Percentiles rank a stretch among this genome's conserved stretches.
Conservation (phyloP, 805 yeast genomes). For the Cyberlindnera suaveolens region DNA sequence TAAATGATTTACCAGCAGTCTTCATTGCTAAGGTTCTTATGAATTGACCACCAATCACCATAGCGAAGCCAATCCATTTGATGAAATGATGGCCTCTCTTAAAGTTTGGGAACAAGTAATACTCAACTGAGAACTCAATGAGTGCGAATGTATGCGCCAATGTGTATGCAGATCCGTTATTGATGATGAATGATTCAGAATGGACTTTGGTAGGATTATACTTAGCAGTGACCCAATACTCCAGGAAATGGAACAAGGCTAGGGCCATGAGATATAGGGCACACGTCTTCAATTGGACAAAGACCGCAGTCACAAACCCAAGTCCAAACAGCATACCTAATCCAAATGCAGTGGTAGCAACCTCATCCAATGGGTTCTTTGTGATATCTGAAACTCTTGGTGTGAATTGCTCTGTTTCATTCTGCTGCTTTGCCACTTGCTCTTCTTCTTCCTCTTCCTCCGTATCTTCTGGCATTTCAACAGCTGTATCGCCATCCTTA, state of each 20-base stretch:
- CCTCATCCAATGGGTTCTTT: constrained; percentile 35
- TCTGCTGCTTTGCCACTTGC: not conserved
- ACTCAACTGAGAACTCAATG: constrained; percentile 42
- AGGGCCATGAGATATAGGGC: constrained; percentile 47
- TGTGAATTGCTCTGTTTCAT: not conserved
- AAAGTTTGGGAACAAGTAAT: constrained; percentile 32
- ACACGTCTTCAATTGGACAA: constrained; percentile 27
- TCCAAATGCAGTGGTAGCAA: constrained; percentile 37
- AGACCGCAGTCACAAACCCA: constrained; percentile 26
- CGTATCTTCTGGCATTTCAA: not conserved
- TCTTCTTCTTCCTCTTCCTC: constrained; percentile 1
- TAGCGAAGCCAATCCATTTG: constrained; percentile 38
- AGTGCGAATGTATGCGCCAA: constrained; percentile 52
- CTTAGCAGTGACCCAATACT: constrained; percentile 72
- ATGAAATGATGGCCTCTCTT: constrained; percentile 20
- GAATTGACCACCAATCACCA: constrained; percentile 56
- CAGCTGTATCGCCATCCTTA: not conserved
- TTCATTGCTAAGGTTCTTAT: constrained; percentile 76
- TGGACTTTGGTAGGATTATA: constrained; percentile 63
- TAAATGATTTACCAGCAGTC: constrained; percentile 81
- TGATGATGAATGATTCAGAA: constrained; percentile 61
- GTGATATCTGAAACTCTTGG: not conserved
- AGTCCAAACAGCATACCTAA: constrained; percentile 41
- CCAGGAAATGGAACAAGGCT: constrained; percentile 70
- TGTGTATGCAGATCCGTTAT: constrained; percentile 55